Conservation (phyloP, 768 basidiomycete species). For the Dictyophora rubrovolvata region DNA sequence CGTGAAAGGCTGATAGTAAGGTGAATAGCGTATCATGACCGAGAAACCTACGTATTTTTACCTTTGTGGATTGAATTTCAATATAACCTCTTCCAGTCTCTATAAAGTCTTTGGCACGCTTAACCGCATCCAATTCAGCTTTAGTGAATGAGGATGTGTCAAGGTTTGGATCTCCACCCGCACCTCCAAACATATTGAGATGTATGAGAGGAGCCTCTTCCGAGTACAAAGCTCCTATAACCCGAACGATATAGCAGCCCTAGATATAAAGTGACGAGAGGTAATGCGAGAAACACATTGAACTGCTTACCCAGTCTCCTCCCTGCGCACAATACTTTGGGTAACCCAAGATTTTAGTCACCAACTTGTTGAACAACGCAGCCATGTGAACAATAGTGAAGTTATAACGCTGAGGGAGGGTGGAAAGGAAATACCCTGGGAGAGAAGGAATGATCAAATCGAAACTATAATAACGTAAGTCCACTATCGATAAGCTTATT, state of each 20-base stretch:
- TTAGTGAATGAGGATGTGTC: background rate
- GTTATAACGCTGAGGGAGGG: conserved; percentile 6
- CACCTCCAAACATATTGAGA: conserved; percentile 16
- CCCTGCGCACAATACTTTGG: conserved; percentile 12
- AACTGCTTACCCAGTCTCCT: conserved; percentile 12
- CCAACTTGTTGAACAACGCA: conserved; percentile 11
- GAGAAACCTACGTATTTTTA: background rate
- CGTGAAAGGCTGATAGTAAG: conserved; percentile 11
- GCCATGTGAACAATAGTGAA: conserved; percentile 12
- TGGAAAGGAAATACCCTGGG: conserved; percentile 14
- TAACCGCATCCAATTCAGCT: conserved; percentile 4
- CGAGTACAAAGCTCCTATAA: conserved; percentile 10
- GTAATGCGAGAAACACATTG: background rate
- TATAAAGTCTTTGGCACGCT: conserved; percentile 8
- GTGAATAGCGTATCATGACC: background rate
- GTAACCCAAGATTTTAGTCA: conserved; percentile 13
- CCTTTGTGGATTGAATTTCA: conserved; percentile 12
- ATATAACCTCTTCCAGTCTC: conserved; percentile 11
- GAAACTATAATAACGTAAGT: conserved; percentile 5
- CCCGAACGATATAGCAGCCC: conserved; percentile 14
- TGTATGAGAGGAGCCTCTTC: conserved; percentile 11
- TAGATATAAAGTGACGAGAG: background rate
- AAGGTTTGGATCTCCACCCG: background rate
- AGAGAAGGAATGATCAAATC: conserved; percentile 14
- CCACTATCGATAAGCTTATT: background rate